phyloP scores from a whole-genome alignment of 2,329 filamentous ascomycete genomes.

The Penicillium sp. region DNA sequence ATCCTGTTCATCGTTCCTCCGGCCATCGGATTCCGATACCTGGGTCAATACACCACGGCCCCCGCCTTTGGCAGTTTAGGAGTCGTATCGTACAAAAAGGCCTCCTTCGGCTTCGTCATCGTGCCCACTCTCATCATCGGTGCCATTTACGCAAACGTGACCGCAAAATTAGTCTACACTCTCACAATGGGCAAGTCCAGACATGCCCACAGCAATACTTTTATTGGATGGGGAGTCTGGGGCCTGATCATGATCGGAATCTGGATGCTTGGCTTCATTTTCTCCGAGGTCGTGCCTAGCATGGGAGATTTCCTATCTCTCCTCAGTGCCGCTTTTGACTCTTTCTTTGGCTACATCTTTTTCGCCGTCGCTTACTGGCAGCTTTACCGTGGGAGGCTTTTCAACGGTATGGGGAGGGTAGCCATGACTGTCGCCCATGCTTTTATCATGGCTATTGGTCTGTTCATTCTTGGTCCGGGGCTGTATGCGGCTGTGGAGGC shows the following conservation, averaged over 20 bases:
- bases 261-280: conserved; percentile 46
- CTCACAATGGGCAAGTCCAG: conserved; percentile 43
- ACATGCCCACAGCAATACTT: conserved; percentile 47
- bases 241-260: conserved; percentile 39
- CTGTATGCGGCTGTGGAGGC: conserved; percentile 52
- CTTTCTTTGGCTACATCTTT: conserved; percentile 51
- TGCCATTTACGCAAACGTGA: conserved; percentile 50
- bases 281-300: conserved; percentile 47
- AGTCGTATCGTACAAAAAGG: conserved; percentile 45
- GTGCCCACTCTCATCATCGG: conserved; percentile 49
- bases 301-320: conserved; percentile 51
- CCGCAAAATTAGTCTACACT: conserved; percentile 46
- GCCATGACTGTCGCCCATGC: conserved; percentile 46
- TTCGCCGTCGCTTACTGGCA: conserved; percentile 50
- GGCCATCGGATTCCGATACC: conserved; percentile 47
- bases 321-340: conserved; percentile 48
- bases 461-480: conserved; percentile 51
- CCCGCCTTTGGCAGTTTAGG: conserved; percentile 49
- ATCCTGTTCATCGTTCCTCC: conserved; percentile 51
- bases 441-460: conserved; percentile 44
- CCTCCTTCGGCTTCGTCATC: conserved; percentile 50
- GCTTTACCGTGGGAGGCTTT: conserved; percentile 41
- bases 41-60: conserved; percentile 49
- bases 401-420: conserved; percentile 32
- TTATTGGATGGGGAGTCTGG: conserved; percentile 49